A percentile compares a stretch with the other conserved stretches of the same genome.
phyloP scores from a whole-genome alignment of 73 alveolate species.

The Paramecium tetraurelia region DNA sequence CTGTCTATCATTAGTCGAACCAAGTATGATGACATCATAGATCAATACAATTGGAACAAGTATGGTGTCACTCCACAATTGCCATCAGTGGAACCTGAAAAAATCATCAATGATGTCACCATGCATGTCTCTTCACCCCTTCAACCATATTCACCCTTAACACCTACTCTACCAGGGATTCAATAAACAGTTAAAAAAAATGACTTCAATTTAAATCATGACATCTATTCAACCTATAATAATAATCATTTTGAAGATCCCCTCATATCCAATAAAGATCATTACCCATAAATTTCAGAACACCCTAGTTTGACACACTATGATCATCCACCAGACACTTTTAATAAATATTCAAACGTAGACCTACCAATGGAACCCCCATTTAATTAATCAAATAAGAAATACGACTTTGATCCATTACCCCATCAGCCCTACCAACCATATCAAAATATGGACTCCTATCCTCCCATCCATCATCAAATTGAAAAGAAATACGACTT shows the following conservation, averaged over 20 bases:
- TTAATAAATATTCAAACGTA: not conserved
- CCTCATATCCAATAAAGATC: not conserved
- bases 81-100: slow-evolving; percentile 1
- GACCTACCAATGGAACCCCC: not conserved
- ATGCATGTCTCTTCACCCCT: not conserved
- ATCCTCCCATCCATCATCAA: not conserved
- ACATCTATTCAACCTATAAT: not conserved
- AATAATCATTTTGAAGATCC: not conserved
- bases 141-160: not conserved
- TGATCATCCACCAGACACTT: not conserved
- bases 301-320: not conserved
- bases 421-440: not conserved
- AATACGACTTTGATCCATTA: not conserved
- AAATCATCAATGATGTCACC: not conserved
- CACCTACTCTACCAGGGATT: not conserved
- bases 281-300: not conserved
- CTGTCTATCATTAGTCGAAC: not conserved
- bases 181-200: not conserved
- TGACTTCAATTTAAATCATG: not conserved
- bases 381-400: not conserved
- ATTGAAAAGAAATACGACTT: not conserved
- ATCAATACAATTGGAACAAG: slow-evolving; percentile 8
- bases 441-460: not conserved
- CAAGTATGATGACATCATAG: slow-evolving; percentile 23
- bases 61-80: slow-evolving; percentile 6